phyloP scores from a whole-genome alignment of 2,329 filamentous ascomycete genomes.

The Purpureocillium takamizusanense region DNA sequence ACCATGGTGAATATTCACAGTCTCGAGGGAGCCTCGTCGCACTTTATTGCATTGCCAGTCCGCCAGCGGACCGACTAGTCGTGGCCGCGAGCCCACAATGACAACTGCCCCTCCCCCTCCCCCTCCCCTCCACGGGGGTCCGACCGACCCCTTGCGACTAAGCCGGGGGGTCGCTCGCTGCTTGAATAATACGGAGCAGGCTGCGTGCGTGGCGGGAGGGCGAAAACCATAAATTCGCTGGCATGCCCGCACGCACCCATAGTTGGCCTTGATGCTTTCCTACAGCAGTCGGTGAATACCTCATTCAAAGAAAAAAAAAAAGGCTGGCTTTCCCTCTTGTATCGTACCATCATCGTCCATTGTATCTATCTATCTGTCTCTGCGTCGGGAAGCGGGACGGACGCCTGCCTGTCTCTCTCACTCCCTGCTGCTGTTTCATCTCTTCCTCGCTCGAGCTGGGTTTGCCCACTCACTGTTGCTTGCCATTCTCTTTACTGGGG shows the following conservation, averaged over 20 bases:
- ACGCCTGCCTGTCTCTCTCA: too few relatives aligned
- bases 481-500: too few relatives aligned
- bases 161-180: not conserved
- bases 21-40: not conserved
- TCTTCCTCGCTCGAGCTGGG: not conserved
- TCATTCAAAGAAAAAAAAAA: too few relatives aligned
- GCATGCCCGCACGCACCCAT: not conserved
- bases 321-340: too few relatives aligned
- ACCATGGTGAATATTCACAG: not conserved
- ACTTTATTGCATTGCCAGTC: not conserved
- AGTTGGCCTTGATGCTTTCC: too few relatives aligned
- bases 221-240: conserved; percentile 4
- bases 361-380: too few relatives aligned
- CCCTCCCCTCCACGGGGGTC: not conserved
- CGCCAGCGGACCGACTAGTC: not conserved
- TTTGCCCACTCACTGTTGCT: not conserved
- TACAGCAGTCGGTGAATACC: too few relatives aligned
- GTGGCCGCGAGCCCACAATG: too few relatives aligned
- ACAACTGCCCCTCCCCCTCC: not conserved
- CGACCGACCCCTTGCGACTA: too few relatives aligned
- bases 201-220: not conserved
- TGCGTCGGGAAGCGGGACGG: too few relatives aligned
- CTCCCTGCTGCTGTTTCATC: too few relatives aligned
- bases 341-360: too few relatives aligned
- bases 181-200: not conserved